Percentiles rank a stretch among this genome's conserved stretches.
phyloP scores from a whole-genome alignment of 75 land plant genomes.

The Sequoiadendron giganteum region DNA sequence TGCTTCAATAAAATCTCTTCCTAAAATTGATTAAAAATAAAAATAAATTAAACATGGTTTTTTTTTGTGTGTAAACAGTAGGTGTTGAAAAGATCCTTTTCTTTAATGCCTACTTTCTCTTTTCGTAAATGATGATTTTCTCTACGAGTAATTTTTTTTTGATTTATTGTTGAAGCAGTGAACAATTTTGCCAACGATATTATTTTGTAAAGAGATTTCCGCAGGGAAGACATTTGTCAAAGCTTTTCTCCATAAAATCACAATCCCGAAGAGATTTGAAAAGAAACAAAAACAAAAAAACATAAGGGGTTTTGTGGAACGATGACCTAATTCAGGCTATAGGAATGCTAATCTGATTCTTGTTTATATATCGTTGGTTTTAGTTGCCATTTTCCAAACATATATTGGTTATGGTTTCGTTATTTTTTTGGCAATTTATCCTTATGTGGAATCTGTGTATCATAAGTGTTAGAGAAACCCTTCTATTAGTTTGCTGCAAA shows the following conservation, averaged over 20 bases:
- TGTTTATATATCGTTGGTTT: background rate
- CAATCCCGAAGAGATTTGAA: background rate
- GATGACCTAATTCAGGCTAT: background rate
- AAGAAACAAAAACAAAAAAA: too few relatives aligned
- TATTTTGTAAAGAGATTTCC: too few relatives aligned
- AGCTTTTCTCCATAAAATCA: background rate
- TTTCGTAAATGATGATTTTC: background rate
- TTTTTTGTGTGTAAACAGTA: background rate
- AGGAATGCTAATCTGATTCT: background rate
- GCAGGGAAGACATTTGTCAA: too few relatives aligned
- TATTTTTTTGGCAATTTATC: background rate
- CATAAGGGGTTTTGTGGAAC: too few relatives aligned
- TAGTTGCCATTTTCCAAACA: background rate
- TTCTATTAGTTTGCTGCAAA: background rate
- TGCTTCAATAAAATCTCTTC: background rate
- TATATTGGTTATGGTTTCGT: too few relatives aligned
- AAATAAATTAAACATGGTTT: background rate
- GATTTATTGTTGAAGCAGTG: background rate
- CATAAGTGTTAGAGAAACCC: background rate
- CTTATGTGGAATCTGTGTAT: background rate
- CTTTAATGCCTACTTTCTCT: background rate
- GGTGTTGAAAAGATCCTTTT: background rate
- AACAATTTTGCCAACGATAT: too few relatives aligned
- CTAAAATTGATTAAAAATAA: background rate
- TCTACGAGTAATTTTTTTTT: background rate